Percentiles rank a stretch among this genome's conserved stretches.
These are phyloP conservation scores for Nosema muscidifuracis DNA, from an alignment of 371 early-diverging fungal species.

Conservation along the genomic window DNA sequence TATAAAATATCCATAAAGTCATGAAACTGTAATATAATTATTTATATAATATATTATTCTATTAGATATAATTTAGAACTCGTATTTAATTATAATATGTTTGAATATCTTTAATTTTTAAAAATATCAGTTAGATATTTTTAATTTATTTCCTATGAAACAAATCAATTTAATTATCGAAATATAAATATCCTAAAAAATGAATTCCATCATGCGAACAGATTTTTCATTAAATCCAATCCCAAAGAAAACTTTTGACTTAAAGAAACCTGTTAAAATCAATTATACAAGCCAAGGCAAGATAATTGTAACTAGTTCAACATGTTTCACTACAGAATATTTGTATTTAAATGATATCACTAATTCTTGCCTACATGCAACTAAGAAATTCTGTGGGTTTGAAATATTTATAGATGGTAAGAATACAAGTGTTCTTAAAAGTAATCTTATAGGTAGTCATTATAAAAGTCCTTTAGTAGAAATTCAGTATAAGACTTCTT, in stretches of 20 bases:
- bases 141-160: too few species aligned
- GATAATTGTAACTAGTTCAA: background rate
- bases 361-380: conserved; percentile 7
- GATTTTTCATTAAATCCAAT: background rate
- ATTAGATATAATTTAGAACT: too few species aligned
- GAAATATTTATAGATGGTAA: conserved; percentile 22
- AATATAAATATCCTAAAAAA: background rate
- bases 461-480: background rate
- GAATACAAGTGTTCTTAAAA: conserved; percentile 4
- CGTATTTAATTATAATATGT: too few species aligned
- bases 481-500: conserved; percentile 31
- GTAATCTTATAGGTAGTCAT: conserved; percentile 39
- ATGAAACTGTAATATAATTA: too few species aligned
- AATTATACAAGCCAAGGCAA: background rate
- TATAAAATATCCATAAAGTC: too few species aligned
- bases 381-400: conserved; percentile 36
- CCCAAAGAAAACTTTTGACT: background rate
- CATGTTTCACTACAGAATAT: too few species aligned
- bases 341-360: background rate
- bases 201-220: background rate
- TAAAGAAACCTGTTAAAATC: background rate
- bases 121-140: too few species aligned
- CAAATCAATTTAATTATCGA: too few species aligned
- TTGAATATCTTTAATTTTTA: too few species aligned
- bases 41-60: too few species aligned